These are phyloP conservation scores for Typha latifolia DNA, from an alignment of 176 grass and related monocot genomes.

Conservation along the genomic window DNA sequence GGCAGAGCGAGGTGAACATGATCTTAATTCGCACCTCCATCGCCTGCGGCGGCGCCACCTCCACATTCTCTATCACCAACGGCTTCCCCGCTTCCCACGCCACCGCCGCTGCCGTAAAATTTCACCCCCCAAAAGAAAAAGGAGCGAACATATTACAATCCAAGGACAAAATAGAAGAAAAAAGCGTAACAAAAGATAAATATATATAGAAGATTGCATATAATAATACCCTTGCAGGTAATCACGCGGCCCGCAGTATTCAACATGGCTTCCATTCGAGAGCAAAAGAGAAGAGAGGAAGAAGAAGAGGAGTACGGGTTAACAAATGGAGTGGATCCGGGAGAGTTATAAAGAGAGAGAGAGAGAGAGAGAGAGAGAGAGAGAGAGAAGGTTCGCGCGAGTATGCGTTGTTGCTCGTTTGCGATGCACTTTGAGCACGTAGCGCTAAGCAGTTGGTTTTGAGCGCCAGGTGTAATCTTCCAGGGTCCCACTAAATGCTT, in stretches of 20 bases:
- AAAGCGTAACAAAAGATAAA: background rate
- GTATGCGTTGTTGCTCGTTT: no score
- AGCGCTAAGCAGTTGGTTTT: no score
- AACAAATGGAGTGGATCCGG: background rate
- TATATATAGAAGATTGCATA: background rate
- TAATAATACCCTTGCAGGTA: slow-evolving; percentile 6
- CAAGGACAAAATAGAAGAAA: background rate
- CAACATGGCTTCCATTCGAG: background rate
- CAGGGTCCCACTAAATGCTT: no score
- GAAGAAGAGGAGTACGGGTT: background rate
- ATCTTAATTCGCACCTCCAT: slow-evolving; percentile 14
- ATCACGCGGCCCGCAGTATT: slow-evolving; percentile 3
- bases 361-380: no score
- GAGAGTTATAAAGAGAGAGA: no score
- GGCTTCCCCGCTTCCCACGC: slow-evolving; percentile 17
- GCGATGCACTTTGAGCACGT: no score
- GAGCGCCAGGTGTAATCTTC: no score
- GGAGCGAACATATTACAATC: background rate
- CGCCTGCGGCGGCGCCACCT: slow-evolving; percentile 14
- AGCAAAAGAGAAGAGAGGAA: no score
- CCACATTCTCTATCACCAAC: slow-evolving; percentile 11
- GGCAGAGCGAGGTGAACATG: slow-evolving; percentile 13
- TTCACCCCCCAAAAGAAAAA: background rate
- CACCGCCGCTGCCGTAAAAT: slow-evolving; percentile 5
- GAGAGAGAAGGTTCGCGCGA: no score